Conservation (phyloP, 352 stramenopile species). For the Globisporangium rhizosaccharum region DNA sequence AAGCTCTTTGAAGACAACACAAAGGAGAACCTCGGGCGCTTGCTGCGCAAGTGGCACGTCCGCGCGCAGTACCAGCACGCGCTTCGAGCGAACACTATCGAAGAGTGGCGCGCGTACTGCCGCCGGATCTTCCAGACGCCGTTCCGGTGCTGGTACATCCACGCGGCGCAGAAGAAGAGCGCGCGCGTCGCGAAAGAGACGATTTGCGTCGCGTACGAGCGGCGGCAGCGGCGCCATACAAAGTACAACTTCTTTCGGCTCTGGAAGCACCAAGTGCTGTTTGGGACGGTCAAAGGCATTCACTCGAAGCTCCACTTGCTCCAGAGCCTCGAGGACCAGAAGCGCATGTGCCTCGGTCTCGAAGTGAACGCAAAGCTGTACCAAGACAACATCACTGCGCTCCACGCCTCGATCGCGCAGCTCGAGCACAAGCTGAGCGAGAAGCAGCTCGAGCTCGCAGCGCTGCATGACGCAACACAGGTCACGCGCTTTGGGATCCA, state of each 20-base stretch:
- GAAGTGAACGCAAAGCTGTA: constrained; percentile 54
- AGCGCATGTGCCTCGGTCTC: constrained; percentile 61
- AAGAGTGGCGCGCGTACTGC: constrained; percentile 58
- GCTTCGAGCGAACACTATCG: constrained; percentile 40
- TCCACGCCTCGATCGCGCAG: constrained; percentile 49
- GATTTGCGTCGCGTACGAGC: constrained; percentile 67
- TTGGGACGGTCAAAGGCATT: constrained; percentile 60
- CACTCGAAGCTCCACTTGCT: constrained; percentile 64
- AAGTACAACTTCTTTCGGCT: constrained; percentile 81
- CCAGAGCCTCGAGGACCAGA: constrained; percentile 69
- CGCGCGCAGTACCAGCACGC: constrained; percentile 51
- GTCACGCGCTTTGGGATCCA: constrained; percentile 65
- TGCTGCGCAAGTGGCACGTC: constrained; percentile 46
- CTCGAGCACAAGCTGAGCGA: constrained; percentile 51
- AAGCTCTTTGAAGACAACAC: constrained; percentile 61
- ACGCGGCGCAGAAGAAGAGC: constrained; percentile 27
- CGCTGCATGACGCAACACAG: constrained; percentile 55
- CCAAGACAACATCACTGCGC: constrained; percentile 50
- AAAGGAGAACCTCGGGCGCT: constrained; percentile 25
- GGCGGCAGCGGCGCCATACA: constrained; percentile 45
- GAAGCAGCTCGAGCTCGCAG: constrained; percentile 63
- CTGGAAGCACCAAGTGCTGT: constrained; percentile 76
- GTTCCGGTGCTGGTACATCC: constrained; percentile 67
- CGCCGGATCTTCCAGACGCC: constrained; percentile 65
- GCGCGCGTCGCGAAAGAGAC: constrained; percentile 45